Evolutionary conservation across 179 eudicot species (phyloP).

Genomic region (Nepenthes alata): DNA sequence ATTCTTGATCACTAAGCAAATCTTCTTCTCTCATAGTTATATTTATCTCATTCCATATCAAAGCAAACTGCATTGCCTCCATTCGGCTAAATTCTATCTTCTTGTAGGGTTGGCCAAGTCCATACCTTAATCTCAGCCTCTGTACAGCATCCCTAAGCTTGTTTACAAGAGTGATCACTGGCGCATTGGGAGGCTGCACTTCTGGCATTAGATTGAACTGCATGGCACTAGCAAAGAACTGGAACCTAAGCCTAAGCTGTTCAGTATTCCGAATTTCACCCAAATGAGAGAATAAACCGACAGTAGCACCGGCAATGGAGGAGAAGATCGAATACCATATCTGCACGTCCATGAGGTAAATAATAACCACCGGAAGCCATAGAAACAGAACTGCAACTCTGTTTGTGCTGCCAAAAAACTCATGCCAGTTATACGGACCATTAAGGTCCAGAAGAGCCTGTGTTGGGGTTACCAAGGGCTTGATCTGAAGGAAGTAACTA

Average conservation of each 20-base stretch:
- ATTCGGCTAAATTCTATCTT: slow-evolving; percentile 81
- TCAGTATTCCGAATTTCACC: slow-evolving; percentile 77
- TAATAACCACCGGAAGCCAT: slow-evolving; percentile 71
- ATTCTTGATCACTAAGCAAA: slow-evolving; percentile 64
- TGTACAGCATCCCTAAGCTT: slow-evolving; percentile 59
- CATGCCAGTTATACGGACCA: slow-evolving; percentile 55
- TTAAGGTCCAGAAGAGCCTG: slow-evolving; percentile 38
- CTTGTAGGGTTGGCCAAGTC: slow-evolving; percentile 65
- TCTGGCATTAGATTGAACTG: slow-evolving; percentile 90
- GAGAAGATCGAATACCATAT: slow-evolving; percentile 77
- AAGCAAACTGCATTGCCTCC: slow-evolving; percentile 75
- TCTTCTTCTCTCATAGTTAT: slow-evolving; percentile 79
- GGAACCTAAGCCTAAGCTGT: slow-evolving; percentile 87
- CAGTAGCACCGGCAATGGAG: slow-evolving; percentile 49
- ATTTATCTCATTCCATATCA: slow-evolving; percentile 85
- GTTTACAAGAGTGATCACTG: slow-evolving; percentile 39
- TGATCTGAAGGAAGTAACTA: slow-evolving; percentile 79
- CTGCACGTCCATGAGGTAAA: slow-evolving; percentile 78
- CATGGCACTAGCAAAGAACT: slow-evolving; percentile 90
- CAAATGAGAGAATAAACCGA: slow-evolving; percentile 75
- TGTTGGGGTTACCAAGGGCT: slow-evolving; percentile 73
- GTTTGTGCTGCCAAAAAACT: slow-evolving; percentile 59
- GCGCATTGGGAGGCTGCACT: slow-evolving; percentile 21
- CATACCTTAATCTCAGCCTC: slow-evolving; percentile 69
- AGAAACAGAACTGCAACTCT: slow-evolving; percentile 47